Percentiles rank a stretch among this genome's conserved stretches.
Evolutionary conservation across 768 basidiomycete species (phyloP).

Genomic region (Lactarius sp.): DNA sequence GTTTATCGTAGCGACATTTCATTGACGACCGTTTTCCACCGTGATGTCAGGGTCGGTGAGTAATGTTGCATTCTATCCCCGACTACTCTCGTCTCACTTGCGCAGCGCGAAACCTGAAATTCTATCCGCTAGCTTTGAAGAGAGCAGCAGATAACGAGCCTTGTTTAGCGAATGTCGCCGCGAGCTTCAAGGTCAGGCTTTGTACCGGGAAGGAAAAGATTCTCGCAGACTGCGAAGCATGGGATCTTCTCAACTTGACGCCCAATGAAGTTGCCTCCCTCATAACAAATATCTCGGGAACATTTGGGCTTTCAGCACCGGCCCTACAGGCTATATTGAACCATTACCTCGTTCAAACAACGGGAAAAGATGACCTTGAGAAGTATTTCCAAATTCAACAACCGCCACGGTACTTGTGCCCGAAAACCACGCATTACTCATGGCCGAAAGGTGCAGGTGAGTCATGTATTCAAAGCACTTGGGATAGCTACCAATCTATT

Average conservation of each 20-base stretch:
- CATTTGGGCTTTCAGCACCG: slow-evolving; percentile 35
- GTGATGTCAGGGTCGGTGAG: slow-evolving; percentile 15
- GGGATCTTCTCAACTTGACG: slow-evolving; percentile 42
- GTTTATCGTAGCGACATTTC: background rate
- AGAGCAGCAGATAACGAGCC: slow-evolving; percentile 24
- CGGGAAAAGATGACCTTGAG: slow-evolving; percentile 34
- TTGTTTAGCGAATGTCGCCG: slow-evolving; percentile 33
- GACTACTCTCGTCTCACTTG: background rate
- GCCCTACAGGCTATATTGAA: slow-evolving; percentile 33
- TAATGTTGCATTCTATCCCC: background rate
- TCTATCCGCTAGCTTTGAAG: slow-evolving; percentile 40
- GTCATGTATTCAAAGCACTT: slow-evolving; percentile 14
- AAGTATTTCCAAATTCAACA: slow-evolving; percentile 28
- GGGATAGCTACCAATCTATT: background rate
- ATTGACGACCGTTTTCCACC: slow-evolving; percentile 2
- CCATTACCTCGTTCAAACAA: slow-evolving; percentile 36
- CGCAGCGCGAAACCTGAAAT: slow-evolving; percentile 45
- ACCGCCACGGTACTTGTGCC: slow-evolving; percentile 30
- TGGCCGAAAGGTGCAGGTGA: slow-evolving; percentile 46
- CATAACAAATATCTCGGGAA: slow-evolving; percentile 31
- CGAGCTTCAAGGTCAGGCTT: slow-evolving; percentile 32
- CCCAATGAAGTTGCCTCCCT: slow-evolving; percentile 35
- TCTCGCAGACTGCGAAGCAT: slow-evolving; percentile 32
- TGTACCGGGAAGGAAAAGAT: slow-evolving; percentile 30
- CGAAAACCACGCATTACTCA: slow-evolving; percentile 40